Evolutionary conservation across 1,284 basidiomycete genomes (phyloP), one percentile per base, ranked within the genome.

Genomic region (Earliella scabrosa): DNA sequence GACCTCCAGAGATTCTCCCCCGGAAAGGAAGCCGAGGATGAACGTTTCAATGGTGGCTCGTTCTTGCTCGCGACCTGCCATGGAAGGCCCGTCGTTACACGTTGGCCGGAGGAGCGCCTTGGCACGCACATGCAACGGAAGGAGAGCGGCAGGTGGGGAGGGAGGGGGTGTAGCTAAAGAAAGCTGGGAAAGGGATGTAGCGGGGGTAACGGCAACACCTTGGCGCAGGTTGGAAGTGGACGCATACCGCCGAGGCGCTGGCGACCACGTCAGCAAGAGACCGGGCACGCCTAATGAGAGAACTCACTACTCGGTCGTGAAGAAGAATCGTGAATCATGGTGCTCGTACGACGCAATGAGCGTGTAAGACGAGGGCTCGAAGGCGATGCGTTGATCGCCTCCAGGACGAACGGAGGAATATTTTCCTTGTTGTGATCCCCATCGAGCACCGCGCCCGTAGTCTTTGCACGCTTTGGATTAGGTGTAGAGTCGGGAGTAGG

Each of bases 341-440:
- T 82, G 46, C 71, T 73, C 6, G 77, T 78, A 21, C 83, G 79
- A 40, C 82, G 73, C 18, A 84, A 69, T 10, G 78, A 70, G 49
- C 82, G 75, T 8, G 74, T 63, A 21, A 71, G 64, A 64, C 80
- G 73, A 16, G 74, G 56, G 29, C 71, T 63, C 6, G 72, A 63
- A 16, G 74, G 70, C n/a, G 52, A 56, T 32, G 74, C 67, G 50
- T 77, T 73, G 48, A 74, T 59, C 29, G 63, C 61, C 43, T 78
- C 75, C 36, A 67, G 62, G 43, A 69, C 71, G 59, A 81, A 77
- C 2, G 87, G 87, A n/a, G 87, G 84, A 20, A 89, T 78, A 63
- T 90, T 90, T 68, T 90, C 88, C 75, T 90, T 90, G 71, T 90
- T 90, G 26, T 77, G 75, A 45, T 83, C 81, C 35, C 78, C 81